phyloP scores from a whole-genome alignment of 2,329 filamentous ascomycete species.

The Penicillium sclerotigenum region DNA sequence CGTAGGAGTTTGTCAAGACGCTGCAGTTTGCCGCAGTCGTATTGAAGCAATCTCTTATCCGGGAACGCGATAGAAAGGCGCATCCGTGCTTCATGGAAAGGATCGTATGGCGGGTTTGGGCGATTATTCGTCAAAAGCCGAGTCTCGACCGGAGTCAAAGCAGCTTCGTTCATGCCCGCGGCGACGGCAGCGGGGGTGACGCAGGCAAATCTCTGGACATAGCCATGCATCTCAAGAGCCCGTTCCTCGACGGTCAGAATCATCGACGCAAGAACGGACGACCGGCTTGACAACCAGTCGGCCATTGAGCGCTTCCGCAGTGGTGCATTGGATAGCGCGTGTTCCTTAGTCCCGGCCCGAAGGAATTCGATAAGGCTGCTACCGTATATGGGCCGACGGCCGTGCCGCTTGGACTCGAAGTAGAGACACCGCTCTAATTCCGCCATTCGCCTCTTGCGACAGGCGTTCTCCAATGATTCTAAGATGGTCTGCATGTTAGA shows the following conservation, averaged over 20 bases:
- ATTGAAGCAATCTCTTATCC: constrained; percentile 92
- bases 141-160: constrained; percentile 63
- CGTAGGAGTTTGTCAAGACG: constrained; percentile 81
- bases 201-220: constrained; percentile 84
- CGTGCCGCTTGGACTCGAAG: constrained; percentile 74
- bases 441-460: constrained; percentile 67
- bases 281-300: constrained; percentile 72
- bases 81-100: constrained; percentile 92
- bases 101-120: constrained; percentile 62
- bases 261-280: constrained; percentile 53
- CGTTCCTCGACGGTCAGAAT: constrained; percentile 73
- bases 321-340: constrained; percentile 60
- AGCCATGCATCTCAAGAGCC: constrained; percentile 67
- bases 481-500: constrained; percentile 68
- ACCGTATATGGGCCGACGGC: constrained; percentile 78
- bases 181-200: constrained; percentile 87
- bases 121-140: constrained; percentile 44
- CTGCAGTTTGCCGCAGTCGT: constrained; percentile 96
- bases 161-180: constrained; percentile 66
- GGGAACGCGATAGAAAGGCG: constrained; percentile 93
- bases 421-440: constrained; percentile 79
- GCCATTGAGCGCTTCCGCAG: constrained; percentile 61
- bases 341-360: constrained; percentile 60
- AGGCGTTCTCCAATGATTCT: constrained; percentile 67
- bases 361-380: constrained; percentile 72